Base-by-base conservation (phyloP, 2,329 filamentous ascomycete species). In the Penicillium fuscoglaucum region DNA sequence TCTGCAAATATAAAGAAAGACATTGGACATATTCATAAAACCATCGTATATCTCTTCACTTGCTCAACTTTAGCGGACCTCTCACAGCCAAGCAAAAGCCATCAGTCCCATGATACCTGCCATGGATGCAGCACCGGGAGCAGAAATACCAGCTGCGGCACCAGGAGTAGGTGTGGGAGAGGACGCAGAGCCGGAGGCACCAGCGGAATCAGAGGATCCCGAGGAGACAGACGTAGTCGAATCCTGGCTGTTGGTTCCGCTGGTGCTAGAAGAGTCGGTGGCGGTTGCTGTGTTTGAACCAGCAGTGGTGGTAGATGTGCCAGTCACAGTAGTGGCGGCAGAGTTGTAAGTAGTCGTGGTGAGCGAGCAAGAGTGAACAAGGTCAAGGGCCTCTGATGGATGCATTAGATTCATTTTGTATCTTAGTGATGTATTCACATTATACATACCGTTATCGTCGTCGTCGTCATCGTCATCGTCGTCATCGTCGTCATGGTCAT, bases 321-420 rank as follows among this genome's bases (percentile, higher is more conserved):
- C 47, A 51, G 39, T 63, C 24, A 59, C 39, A 43, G 55, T 62
- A 10, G 68, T 68, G 37, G 68, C 63, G 15, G 64, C 60, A 17
- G 70, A 41, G 35, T 65, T 65, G 52, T 68, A 73, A 21, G 63
- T 66, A 10, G 68, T 73, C 10, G 69, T 70, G 19, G 55, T 65
- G 29, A 72, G 59, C 10, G 54, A 55, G 61, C 71, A 73, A 26
- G 64, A 67, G 45, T 49, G 59, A n/a, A 72, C 66, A 31, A 73
- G 68, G 13, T 70, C 65, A 43, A 72, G 68, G 29, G 69, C 71
- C 29, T 72, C 71, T 72, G 43, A 33, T 28, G 6, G 26, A 9
- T 3, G 15, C 8, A 44, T 70, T 35, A 67, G 56, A 17, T 26
- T 31, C 9, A 5, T 13, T 21, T 17, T 28, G 8, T 8, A 26